Percentiles rank a stretch among this genome's conserved stretches.
Evolutionary conservation across 495 filamentous ascomycete genomes (phyloP).

Genomic region (Penicillium roqueforti): DNA sequence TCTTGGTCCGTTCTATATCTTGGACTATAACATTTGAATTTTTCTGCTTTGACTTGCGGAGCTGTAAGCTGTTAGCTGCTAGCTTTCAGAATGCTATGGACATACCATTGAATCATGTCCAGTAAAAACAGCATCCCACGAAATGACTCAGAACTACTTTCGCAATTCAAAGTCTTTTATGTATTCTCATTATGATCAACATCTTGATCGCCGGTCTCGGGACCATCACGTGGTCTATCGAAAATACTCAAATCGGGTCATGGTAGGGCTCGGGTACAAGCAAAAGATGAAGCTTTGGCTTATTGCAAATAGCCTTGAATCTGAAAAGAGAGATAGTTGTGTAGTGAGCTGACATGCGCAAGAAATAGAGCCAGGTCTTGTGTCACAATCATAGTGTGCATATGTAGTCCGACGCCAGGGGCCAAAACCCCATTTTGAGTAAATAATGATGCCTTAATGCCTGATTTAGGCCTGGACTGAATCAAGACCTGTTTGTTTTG

Average conservation of each 20-base stretch:
- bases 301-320: no score
- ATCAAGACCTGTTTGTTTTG: no score
- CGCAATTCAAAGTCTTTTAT: not conserved
- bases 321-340: no score
- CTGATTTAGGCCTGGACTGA: no score
- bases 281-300: no score
- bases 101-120: not conserved
- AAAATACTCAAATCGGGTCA: not conserved
- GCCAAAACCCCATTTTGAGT: no score
- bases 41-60: not conserved
- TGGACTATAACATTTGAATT: not conserved
- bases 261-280: not conserved
- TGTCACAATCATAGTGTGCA: no score
- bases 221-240: not conserved
- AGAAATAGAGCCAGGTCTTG: no score
- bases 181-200: not conserved
- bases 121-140: not conserved
- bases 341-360: no score
- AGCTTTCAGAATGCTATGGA: not conserved
- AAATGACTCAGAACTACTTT: not conserved
- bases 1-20: not conserved
- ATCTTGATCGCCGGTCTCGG: slow-evolving; percentile 1
- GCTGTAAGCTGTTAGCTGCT: not conserved
- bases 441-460: no score
- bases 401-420: no score